Evolutionary conservation across 352 stramenopile species (phyloP), one percentile per base, ranked within the genome.

Genomic region (Nothophytophthora sp.): DNA sequence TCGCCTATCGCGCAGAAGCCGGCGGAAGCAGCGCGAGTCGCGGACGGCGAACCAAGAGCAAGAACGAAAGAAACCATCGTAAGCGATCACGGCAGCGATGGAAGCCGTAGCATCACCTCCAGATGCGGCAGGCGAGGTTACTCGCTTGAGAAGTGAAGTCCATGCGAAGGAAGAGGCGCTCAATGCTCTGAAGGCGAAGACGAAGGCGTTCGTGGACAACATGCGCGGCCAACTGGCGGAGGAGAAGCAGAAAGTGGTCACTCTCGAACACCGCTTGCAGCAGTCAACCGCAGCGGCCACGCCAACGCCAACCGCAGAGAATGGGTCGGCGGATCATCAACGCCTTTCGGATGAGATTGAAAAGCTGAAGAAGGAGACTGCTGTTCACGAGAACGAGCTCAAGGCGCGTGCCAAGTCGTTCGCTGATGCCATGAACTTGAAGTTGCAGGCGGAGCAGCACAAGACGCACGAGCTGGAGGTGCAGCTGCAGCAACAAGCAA

Each of bases 161-260:
- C 63, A 70, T 37, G 76, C 79, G 11, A 92, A 92, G 58, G 81
- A 90, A 11, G 81, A 90, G 54, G 85, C 78, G 27, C 73, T 92
- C 8, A 88, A 87, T 50, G 70, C 86, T 47, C 75, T 92, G 50
- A 92, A 92, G 63, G 59, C 82, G 50, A 90, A 92, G 72, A 88
- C 81, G 47, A 92, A 92, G 60, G 77, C 77, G 22, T 92, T 92
- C 35, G 81, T 88, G 9, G 81, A 92, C 52, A 88, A 85, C 32
- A 81, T 92, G 73, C 79, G 79, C 25, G 50, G 52, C 23, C 75
- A 92, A 32, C 58, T 92, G 6, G 66, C 67, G 7, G 55, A 38
- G 3, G 73, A 89, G 53, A 88, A 87, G 56, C 82, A 87, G 56
- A 87, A 86, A 57, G 69, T 89, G 12, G 60, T 50, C 4, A 61